Percentiles rank a stretch among this genome's conserved stretches.
Conservation (phyloP, 441 rosid species). For the Gossypium gossypioides region DNA sequence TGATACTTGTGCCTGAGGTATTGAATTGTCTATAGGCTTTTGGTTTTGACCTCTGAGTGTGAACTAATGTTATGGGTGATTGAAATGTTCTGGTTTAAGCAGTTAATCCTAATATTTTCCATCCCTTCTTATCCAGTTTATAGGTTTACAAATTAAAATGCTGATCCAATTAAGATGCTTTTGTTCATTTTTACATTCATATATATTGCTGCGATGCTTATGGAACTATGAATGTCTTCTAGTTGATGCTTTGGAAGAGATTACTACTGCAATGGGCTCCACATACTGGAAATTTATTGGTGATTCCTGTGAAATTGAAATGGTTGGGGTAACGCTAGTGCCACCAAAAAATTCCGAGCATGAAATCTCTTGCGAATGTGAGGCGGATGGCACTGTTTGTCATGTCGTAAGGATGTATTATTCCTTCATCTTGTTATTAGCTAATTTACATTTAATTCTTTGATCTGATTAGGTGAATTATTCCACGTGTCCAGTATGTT, state of each 20-base stretch:
- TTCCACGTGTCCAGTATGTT: neutral
- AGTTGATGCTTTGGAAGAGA: slow-evolving; percentile 58
- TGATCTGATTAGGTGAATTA: neutral
- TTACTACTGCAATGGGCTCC: slow-evolving; percentile 43
- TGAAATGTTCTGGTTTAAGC: neutral
- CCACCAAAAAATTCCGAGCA: slow-evolving; percentile 27
- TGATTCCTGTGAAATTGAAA: slow-evolving; percentile 34
- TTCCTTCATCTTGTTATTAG: slow-evolving; percentile 13
- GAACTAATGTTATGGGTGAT: neutral
- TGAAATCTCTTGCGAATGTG: slow-evolving; percentile 39
- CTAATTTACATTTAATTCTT: neutral
- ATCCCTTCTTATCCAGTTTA: neutral
- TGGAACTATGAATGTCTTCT: slow-evolving; percentile 15
- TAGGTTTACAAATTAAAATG: neutral
- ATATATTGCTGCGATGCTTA: slow-evolving; percentile 10
- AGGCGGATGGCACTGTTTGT: slow-evolving; percentile 33
- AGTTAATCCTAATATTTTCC: neutral
- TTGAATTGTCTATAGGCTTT: neutral
- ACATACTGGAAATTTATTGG: slow-evolving; percentile 52
- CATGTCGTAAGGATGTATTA: slow-evolving; percentile 45
- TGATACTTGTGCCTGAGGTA: neutral
- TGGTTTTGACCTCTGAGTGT: neutral
- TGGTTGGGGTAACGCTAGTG: slow-evolving; percentile 37
- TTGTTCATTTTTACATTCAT: neutral
- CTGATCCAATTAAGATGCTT: neutral